Evolutionary conservation across 805 yeast species (phyloP), one percentile per base, ranked within the genome.

Genomic region (Maudiozyma bulderi): DNA sequence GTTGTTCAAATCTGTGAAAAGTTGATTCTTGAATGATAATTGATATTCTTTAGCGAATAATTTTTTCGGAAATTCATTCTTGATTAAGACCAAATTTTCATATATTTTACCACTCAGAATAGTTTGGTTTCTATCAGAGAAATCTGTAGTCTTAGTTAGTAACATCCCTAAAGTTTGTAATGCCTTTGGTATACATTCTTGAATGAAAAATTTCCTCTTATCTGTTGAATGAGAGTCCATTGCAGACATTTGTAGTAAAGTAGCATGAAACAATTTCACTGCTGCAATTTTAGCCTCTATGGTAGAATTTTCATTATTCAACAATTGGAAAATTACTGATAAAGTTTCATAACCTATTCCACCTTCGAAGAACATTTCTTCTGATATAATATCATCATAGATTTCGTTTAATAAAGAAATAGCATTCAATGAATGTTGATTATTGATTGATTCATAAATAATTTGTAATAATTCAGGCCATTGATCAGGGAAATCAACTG

Each of bases 401-500:
- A 93, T 72, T 52, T 91, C 97, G 55, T 76, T 79, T 43, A 87
- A 68, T 3, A 84, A 79, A 4, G 76, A 61, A 51, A 84, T 60
- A 0, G 83, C 79, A 14, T 86, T 86, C 32, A 78, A 46, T 2
- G 64, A 56, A 3, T 59, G 57, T 1, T 54, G 35, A 8, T 69
- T 59, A 8, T 64, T 57, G 35, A 77, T 71, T 30, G 65, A 62
- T 1, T 59, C 59, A 57, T 80, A 81, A 20, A 87, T 58, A 6
- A 64, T 64, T 34, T 66, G 59, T 49, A 86, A 61, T 44, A 90
- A 69, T 26, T 73, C 75, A 0, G 97, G 95, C 98, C 98, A 91
- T 61, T 88, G 95, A 60, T 93, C 98, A 0, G 99, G 99, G 59
- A 78, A 91, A 60, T 91, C 99, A 1, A 82, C 85, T 3, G 85